phyloP scores from a whole-genome alignment of 1,284 basidiomycete genomes.

The Lentinus polychrous region DNA sequence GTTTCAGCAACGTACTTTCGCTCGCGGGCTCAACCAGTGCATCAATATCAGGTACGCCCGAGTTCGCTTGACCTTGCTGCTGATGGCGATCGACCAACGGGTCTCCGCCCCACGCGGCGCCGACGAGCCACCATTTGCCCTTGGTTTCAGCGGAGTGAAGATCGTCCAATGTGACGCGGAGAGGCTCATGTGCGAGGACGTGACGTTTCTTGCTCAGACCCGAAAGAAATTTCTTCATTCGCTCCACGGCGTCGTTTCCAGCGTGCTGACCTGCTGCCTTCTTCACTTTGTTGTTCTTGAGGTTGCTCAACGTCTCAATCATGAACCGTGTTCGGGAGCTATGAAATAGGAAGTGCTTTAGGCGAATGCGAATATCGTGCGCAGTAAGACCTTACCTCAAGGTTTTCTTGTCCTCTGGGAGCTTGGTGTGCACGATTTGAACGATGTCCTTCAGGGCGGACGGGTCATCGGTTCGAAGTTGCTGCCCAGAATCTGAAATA shows the following conservation, averaged over 20 bases:
- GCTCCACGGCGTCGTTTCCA: constrained; percentile 67
- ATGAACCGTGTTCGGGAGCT: constrained; percentile 87
- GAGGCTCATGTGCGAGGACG: constrained; percentile 76
- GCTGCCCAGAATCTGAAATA: constrained; percentile 70
- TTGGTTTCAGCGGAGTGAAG: constrained; percentile 78
- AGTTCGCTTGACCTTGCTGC: constrained; percentile 17
- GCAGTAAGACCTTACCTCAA: constrained; percentile 44
- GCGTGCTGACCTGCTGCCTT: constrained; percentile 47
- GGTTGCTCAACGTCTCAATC: constrained; percentile 84
- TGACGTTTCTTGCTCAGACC: constrained; percentile 73
- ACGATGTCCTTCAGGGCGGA: constrained; percentile 82
- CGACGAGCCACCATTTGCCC: constrained; percentile 99
- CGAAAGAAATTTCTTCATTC: constrained; percentile 80
- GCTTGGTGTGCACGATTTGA: constrained; percentile 73
- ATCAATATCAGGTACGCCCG: background rate
- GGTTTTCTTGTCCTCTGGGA: constrained; percentile 45
- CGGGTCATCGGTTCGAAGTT: constrained; percentile 84
- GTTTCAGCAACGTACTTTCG: constrained; percentile 57
- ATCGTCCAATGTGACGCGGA: constrained; percentile 82
- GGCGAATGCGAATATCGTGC: too few relatives aligned
- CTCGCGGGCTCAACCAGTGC: constrained; percentile 20
- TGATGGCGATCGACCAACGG: constrained; percentile 69
- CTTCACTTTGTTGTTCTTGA: constrained; percentile 88
- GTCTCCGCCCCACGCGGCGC: constrained; percentile 93
- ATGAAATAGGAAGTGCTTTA: background rate